Percentiles rank a stretch among this genome's conserved stretches.
Evolutionary conservation across 805 yeast species (phyloP).

Genomic region (Cyberlindnera mycetangii): DNA sequence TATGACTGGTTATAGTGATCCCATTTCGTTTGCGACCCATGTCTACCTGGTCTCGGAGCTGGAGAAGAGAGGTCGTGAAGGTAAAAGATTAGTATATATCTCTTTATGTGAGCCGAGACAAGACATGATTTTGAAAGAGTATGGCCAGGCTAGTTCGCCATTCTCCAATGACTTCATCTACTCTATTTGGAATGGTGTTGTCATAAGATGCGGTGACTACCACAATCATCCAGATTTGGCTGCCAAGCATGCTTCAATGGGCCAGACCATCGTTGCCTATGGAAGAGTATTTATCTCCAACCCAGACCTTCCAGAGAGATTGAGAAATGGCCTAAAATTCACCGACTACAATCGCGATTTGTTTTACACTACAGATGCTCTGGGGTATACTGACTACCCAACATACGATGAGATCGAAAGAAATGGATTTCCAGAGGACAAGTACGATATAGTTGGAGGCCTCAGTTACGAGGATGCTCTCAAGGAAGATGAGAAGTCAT

Average conservation of each 20-base stretch:
- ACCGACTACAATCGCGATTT: conserved; percentile 38
- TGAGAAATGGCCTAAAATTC: conserved; percentile 32
- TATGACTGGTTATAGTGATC: conserved; percentile 36
- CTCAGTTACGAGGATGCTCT: too few relatives aligned
- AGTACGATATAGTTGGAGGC: too few relatives aligned
- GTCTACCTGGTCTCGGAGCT: conserved; percentile 40
- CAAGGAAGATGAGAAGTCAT: too few relatives aligned
- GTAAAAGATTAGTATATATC: conserved; percentile 35
- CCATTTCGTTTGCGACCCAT: conserved; percentile 34
- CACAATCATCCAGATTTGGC: conserved; percentile 16
- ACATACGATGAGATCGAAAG: conserved; percentile 19
- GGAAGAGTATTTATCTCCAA: conserved; percentile 38
- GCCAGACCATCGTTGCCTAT: conserved; percentile 34
- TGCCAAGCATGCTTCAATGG: conserved; percentile 3
- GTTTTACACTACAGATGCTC: conserved; percentile 33
- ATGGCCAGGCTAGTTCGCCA: conserved; percentile 16
- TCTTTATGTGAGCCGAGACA: conserved; percentile 36
- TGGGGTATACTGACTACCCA: conserved; percentile 35
- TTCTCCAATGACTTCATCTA: conserved; percentile 36
- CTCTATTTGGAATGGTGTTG: conserved; percentile 42
- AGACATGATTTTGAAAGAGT: conserved; percentile 29
- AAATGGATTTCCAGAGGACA: conserved; percentile 10
- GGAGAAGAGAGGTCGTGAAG: conserved; percentile 35
- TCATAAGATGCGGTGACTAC: conserved; percentile 29
- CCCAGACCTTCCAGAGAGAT: conserved; percentile 38